phyloP scores from a whole-genome alignment of 2,329 filamentous ascomycete genomes.

The Helotiales sp. region DNA sequence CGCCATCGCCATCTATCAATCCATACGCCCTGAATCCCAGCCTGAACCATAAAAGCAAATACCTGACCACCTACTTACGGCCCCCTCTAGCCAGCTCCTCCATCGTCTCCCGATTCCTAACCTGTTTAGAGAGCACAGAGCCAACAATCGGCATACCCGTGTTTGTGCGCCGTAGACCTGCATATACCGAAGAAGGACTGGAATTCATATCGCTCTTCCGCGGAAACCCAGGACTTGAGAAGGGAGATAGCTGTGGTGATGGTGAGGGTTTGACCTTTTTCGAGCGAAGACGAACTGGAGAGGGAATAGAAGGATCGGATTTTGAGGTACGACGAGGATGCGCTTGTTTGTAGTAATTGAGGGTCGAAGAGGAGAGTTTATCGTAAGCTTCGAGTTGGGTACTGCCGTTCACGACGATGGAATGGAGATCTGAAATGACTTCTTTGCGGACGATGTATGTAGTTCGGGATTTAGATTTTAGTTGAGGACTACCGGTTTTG shows the following conservation, averaged over 20 bases:
- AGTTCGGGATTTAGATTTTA: not conserved
- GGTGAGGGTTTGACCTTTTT: not conserved
- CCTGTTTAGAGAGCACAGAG: not conserved
- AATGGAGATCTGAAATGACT: not conserved
- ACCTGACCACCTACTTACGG: not conserved
- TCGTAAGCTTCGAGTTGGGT: conserved; percentile 14
- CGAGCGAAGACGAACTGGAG: not conserved
- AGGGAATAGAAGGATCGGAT: not conserved
- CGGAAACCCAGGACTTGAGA: not conserved
- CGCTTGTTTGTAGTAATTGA: conserved; percentile 5
- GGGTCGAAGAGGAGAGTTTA: not conserved
- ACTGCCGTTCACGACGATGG: not conserved
- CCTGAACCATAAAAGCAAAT: not conserved
- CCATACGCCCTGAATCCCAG: not conserved
- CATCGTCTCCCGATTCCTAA: not conserved
- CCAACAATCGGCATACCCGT: conserved; percentile 7
- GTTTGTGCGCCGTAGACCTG: not conserved
- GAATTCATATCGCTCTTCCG: not conserved
- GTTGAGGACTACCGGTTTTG: conserved; percentile 19
- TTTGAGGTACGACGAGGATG: not conserved
- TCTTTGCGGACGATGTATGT: not conserved
- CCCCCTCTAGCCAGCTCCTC: not conserved
- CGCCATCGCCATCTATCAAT: not conserved
- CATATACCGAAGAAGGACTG: not conserved
- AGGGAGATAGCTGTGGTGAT: no score